Conservation (phyloP, 1,284 basidiomycete genomes). For the Trichosporon sp. region DNA sequence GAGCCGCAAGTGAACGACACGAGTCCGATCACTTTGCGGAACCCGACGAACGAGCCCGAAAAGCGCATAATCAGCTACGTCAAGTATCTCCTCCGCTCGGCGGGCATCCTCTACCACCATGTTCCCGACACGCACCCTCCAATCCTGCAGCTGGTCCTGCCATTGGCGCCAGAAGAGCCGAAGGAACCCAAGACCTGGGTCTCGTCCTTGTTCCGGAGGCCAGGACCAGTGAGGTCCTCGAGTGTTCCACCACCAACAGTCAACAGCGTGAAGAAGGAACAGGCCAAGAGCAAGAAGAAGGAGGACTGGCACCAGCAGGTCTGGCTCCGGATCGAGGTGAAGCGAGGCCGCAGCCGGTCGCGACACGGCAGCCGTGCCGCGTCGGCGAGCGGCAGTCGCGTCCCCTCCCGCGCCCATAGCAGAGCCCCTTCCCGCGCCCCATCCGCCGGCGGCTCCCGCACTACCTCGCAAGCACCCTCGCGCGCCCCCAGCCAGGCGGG, state of each 20-base stretch:
- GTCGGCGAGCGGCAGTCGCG: slow-evolving; percentile 15
- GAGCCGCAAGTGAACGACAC: slow-evolving; percentile 22
- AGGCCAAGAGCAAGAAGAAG: slow-evolving; percentile 15
- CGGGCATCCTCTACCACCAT: slow-evolving; percentile 61
- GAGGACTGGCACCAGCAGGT: slow-evolving; percentile 31
- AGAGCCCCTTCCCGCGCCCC: slow-evolving; percentile 27
- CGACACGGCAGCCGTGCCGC: slow-evolving; percentile 25
- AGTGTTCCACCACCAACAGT: slow-evolving; percentile 33
- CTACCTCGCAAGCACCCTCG: not conserved
- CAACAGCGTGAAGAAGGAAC: slow-evolving; percentile 21
- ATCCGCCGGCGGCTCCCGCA: slow-evolving; percentile 20
- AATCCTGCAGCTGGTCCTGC: slow-evolving; percentile 45
- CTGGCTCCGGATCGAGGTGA: slow-evolving; percentile 32
- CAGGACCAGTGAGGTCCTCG: slow-evolving; percentile 32
- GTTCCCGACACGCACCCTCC: slow-evolving; percentile 35
- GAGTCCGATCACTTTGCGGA: slow-evolving; percentile 46
- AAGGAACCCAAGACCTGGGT: slow-evolving; percentile 28
- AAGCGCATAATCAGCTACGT: slow-evolving; percentile 55
- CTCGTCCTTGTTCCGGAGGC: slow-evolving; percentile 30
- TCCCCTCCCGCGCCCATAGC: not conserved
- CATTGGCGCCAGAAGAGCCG: slow-evolving; percentile 28
- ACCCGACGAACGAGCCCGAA: slow-evolving; percentile 52
- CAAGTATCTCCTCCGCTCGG: slow-evolving; percentile 61
- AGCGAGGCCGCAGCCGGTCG: slow-evolving; percentile 18
- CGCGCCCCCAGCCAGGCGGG: slow-evolving; percentile 17